Conservation (phyloP, 331 rosid genomes). For the Malus hybrid region DNA sequence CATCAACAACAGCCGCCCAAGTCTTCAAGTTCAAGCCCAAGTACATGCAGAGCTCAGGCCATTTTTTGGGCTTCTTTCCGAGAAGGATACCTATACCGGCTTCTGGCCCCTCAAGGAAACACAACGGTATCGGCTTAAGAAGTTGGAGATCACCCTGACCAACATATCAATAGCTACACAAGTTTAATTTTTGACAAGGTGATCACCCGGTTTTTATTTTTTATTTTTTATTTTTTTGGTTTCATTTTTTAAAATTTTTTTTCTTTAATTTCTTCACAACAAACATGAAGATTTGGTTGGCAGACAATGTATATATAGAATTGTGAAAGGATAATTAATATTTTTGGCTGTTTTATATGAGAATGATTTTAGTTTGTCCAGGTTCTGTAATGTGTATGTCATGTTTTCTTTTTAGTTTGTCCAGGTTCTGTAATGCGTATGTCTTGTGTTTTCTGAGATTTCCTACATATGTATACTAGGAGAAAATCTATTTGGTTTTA, state of each 20-base stretch:
- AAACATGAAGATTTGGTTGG: constrained; percentile 25
- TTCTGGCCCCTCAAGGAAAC: constrained; percentile 94
- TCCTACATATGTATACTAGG: constrained; percentile 8
- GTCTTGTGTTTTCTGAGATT: constrained; percentile 11
- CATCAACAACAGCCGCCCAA: constrained; percentile 31
- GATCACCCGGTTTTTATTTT: constrained; percentile 16
- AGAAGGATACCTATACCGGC: constrained; percentile 74
- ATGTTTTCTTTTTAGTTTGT: not conserved
- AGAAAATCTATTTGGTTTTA: constrained; percentile 12
- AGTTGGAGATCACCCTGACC: constrained; percentile 59
- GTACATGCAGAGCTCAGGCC: constrained; percentile 40
- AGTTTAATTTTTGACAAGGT: constrained; percentile 29
- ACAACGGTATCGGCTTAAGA: constrained; percentile 80
- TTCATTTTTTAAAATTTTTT: not conserved
- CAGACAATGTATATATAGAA: constrained; percentile 37
- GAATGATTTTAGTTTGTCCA: constrained; percentile 13
- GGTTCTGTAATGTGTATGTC: constrained; percentile 14
- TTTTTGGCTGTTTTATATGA: constrained; percentile 29
- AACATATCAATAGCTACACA: not conserved
- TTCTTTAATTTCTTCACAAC: constrained; percentile 15
- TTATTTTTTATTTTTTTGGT: not conserved
- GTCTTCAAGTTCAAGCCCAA: constrained; percentile 52
- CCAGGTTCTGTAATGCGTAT: no score
- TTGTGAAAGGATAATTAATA: constrained; percentile 23
- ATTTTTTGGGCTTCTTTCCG: constrained; percentile 78